Conservation (phyloP, 345 rosid species). For the Pelargonium nanum region DNA sequence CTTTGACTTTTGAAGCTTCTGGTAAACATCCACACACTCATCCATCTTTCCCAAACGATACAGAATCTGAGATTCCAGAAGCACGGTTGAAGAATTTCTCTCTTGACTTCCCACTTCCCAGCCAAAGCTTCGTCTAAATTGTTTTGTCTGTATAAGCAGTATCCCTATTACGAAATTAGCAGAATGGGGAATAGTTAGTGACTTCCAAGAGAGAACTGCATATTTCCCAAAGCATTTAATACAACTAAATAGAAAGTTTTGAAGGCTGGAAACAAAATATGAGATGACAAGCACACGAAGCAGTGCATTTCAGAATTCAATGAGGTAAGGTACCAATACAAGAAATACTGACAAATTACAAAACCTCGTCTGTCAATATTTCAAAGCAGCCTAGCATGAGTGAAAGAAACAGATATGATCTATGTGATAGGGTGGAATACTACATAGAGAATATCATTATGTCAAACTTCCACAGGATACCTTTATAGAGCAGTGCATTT, state of each 20-base stretch:
- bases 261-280: not conserved
- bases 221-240: not conserved
- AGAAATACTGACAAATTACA: not conserved
- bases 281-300: not conserved
- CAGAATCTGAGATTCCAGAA: constrained; percentile 77
- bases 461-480: no score
- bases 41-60: constrained; percentile 70
- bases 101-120: constrained; percentile 42
- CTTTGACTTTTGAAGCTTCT: constrained; percentile 44
- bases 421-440: not conserved
- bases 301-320: not conserved
- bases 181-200: not conserved
- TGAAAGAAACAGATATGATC: not conserved
- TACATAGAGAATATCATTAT: not conserved
- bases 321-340: not conserved
- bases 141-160: constrained; percentile 87
- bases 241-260: not conserved
- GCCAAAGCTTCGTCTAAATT: constrained; percentile 66
- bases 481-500: not conserved
- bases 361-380: not conserved
- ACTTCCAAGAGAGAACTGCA: not conserved
- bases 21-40: constrained; percentile 58
- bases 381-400: not conserved
- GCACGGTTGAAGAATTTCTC: constrained; percentile 37
- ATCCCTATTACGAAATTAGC: constrained; percentile 37